These are phyloP conservation scores for Coemansia sp. DNA, from an alignment of 192 early-diverging fungal species.

Conservation along the genomic window DNA sequence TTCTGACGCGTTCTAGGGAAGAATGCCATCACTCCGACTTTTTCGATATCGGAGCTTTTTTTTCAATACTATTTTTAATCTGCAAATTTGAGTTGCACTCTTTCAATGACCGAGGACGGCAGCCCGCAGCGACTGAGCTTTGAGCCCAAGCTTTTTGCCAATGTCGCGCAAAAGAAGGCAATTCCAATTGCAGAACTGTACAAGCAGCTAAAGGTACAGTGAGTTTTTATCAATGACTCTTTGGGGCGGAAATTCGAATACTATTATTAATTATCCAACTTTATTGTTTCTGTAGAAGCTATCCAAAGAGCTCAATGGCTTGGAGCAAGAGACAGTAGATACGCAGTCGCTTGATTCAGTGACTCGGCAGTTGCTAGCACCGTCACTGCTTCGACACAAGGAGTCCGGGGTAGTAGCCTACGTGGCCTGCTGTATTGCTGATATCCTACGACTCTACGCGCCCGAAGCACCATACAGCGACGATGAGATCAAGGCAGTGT, in stretches of 20 bases:
- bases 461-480: slow-evolving; percentile 89
- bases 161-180: slow-evolving; percentile 41
- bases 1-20: neutral
- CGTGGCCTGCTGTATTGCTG: slow-evolving; percentile 84
- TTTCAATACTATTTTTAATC: neutral
- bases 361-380: slow-evolving; percentile 64
- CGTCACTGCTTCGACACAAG: slow-evolving; percentile 71
- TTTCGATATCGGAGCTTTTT: neutral
- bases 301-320: slow-evolving; percentile 63
- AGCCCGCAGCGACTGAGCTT: slow-evolving; percentile 44
- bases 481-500: slow-evolving; percentile 70
- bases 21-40: neutral
- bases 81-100: neutral
- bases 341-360: slow-evolving; percentile 63
- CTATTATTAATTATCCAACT: neutral
- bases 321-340: slow-evolving; percentile 79
- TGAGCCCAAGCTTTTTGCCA: slow-evolving; percentile 49
- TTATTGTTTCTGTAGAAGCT: slow-evolving; percentile 59
- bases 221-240: neutral
- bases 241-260: neutral
- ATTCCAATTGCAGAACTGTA: slow-evolving; percentile 43
- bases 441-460: slow-evolving; percentile 88
- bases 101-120: slow-evolving; percentile 36
- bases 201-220: slow-evolving; percentile 51
- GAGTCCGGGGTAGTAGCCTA: slow-evolving; percentile 76